Base-by-base conservation (phyloP, 2,329 filamentous ascomycete genomes). In the Pseudogymnoascus sp. region DNA sequence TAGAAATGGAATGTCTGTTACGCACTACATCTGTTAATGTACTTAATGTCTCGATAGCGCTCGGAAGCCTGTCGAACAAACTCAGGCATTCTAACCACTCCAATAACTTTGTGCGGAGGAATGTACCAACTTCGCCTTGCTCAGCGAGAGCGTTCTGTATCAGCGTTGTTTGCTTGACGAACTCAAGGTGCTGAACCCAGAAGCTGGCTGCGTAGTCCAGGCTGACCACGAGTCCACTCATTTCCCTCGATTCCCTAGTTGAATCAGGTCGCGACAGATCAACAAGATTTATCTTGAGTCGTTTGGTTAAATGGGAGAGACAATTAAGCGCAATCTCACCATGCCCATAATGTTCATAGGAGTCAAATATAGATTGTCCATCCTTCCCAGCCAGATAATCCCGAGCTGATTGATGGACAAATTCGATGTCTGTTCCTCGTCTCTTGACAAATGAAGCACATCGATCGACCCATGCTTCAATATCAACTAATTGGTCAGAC, bases 61-160 rank as follows among this genome's bases (percentile, higher is more conserved):
- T 13, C 31, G 64, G 62, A 19, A 72, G 65, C 62, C 61, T 67
- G 1, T 68, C 64, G n/a, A 71, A 57, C 23, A 72, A 65, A 65
- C 70, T 72, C 23, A 72, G 60, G 64, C 68, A 72, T 68, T 73
- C 71, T 57, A 73, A 61, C 71, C 71, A 73, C 65, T 70, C 68
- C 25, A 73, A 67, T 1, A 73, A 62, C 57, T 64, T 73, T 31
- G 62, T 66, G 14, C 65, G 37, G 19, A 73, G 68, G 28, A 73
- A 72, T 64, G 4, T 57, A n/a, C 23, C 51, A 43, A 69, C 67
- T 34, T 8, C 14, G 48, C 64, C 43, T 64, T 60, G 4, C 64
- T 64, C 21, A 61, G 48, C 21, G 54, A 63, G 21, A 54, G 51
- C 57, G 13, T 64, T 37, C 13, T 51, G 19, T 65, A 66, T 57